Conservation (phyloP, 192 early-diverging fungal species). For the Anaeromyces robustus region DNA sequence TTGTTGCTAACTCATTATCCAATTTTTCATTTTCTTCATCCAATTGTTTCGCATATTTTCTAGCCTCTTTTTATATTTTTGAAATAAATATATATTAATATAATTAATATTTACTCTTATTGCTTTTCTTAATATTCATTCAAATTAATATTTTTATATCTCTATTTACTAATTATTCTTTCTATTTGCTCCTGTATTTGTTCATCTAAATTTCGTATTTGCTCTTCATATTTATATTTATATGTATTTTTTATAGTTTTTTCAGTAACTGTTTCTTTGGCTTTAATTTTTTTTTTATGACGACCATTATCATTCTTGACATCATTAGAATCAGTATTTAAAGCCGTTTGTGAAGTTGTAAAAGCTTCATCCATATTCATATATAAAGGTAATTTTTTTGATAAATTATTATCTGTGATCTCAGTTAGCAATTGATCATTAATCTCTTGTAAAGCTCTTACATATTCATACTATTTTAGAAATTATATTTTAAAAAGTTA, state of each 20-base stretch:
- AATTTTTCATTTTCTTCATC: neutral
- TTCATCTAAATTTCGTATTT: neutral
- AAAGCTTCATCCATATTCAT: neutral
- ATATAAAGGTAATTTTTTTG: neutral
- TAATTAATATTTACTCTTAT: too few relatives aligned
- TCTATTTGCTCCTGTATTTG: neutral
- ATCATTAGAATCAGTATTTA: neutral
- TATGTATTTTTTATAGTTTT: neutral
- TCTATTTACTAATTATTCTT: neutral
- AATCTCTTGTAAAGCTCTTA: neutral
- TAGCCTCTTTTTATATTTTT: neutral
- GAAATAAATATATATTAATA: too few relatives aligned
- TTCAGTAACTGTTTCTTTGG: neutral
- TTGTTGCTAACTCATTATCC: neutral
- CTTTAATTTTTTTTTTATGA: neutral
- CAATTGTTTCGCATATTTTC: neutral
- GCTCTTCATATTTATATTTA: neutral
- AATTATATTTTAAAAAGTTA: neutral
- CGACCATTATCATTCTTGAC: neutral
- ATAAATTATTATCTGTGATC: neutral
- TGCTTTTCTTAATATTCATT: too few relatives aligned
- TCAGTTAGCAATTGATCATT: neutral
- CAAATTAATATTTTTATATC: too few relatives aligned
- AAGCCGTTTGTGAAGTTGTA: neutral
- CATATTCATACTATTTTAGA: neutral